phyloP scores from a whole-genome alignment of 139 green algal genomes.

The Asterochloris sp. region DNA sequence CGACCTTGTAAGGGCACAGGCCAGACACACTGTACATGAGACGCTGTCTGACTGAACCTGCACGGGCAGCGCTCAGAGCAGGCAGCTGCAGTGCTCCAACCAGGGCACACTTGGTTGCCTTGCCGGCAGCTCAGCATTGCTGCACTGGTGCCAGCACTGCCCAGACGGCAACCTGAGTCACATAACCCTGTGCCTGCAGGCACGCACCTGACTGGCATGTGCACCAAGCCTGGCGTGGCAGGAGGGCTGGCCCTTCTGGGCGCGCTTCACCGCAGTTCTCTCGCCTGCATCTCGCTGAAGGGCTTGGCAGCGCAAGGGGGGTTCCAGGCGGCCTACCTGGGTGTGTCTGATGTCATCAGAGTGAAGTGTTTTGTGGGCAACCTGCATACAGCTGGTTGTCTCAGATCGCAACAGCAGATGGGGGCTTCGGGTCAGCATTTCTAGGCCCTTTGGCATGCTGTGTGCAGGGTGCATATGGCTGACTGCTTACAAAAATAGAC shows the following conservation, averaged over 20 bases:
- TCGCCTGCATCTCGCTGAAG: constrained; percentile 30
- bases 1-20: too few relatives aligned
- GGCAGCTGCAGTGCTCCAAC: not conserved
- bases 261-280: constrained; percentile 39
- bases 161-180: not conserved
- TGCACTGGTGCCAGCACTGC: not conserved
- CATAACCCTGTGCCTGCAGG: constrained; percentile 1
- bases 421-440: too few relatives aligned
- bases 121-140: not conserved
- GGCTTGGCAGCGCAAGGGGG: constrained; percentile 38
- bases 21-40: too few relatives aligned
- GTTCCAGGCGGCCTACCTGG: constrained; percentile 32
- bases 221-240: constrained; percentile 38
- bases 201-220: constrained; percentile 24
- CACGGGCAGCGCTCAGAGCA: too few relatives aligned
- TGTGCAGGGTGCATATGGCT: not conserved
- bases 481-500: not conserved
- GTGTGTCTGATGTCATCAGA: not conserved
- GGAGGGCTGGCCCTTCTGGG: constrained; percentile 44
- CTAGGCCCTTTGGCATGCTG: not conserved
- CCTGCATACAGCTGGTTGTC: not conserved
- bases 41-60: too few relatives aligned
- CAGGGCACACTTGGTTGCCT: not conserved
- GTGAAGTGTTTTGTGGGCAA: not conserved
- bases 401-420: not conserved